Conservation (phyloP, 768 basidiomycete species). For the Crepidotus variabilis region DNA sequence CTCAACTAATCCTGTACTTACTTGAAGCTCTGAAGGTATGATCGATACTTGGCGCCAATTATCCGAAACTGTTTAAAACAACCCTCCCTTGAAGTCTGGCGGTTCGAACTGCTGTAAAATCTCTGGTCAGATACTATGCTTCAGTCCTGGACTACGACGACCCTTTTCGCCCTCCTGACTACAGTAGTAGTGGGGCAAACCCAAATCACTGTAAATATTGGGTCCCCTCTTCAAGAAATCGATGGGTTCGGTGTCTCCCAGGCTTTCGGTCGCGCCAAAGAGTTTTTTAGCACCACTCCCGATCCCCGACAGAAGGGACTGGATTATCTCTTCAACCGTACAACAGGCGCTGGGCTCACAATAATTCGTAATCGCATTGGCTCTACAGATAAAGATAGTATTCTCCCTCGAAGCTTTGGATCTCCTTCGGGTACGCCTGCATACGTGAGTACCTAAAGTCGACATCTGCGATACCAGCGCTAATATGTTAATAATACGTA, state of each 20-base stretch:
- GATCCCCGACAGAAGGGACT: slow-evolving; percentile 10
- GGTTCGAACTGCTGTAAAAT: no score
- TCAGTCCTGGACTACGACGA: background rate
- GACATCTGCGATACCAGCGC: background rate
- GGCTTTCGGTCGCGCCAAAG: slow-evolving; percentile 11
- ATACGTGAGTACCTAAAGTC: background rate
- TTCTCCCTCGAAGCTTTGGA: slow-evolving; percentile 8
- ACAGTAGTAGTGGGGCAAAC: no score
- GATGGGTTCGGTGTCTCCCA: slow-evolving; percentile 14
- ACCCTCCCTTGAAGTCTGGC: no score
- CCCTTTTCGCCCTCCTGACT: background rate
- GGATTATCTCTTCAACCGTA: slow-evolving; percentile 12
- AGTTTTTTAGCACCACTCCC: slow-evolving; percentile 6
- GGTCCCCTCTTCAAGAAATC: slow-evolving; percentile 11
- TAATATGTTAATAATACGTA: background rate
- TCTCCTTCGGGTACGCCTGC: slow-evolving; percentile 8
- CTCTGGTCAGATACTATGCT: no score
- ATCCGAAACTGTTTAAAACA: no score
- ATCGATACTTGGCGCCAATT: no score
- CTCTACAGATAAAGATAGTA: slow-evolving; percentile 6
- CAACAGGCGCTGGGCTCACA: slow-evolving; percentile 11
- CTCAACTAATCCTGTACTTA: no score
- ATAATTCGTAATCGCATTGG: slow-evolving; percentile 14
- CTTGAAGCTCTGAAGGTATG: no score
- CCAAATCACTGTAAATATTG: slow-evolving; percentile 11